Base-by-base conservation (phyloP, 2,329 filamentous ascomycete species). In the Biscogniauxia mediterranea region DNA sequence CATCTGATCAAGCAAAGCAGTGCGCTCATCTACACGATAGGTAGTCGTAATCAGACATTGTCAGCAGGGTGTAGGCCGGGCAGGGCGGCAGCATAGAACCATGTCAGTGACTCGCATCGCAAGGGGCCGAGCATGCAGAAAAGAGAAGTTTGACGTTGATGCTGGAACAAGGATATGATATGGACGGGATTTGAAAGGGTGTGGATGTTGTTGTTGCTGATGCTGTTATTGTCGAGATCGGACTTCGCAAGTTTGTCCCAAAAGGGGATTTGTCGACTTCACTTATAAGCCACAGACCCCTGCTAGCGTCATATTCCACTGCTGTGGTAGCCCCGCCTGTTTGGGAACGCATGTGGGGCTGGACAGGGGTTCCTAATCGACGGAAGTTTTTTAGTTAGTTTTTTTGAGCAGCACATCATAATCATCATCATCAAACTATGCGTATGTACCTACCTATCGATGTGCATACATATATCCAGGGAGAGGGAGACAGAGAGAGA, bases 231-330 rank as follows among this genome's bases (percentile, higher is more conserved):
- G 28, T 32, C 28, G 11, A 32, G 28, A 32, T 32, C 28, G 11
- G 28, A 32, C 56, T 67, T 67, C 65, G 65, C 65, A 67, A 66
- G 65, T 60, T 62, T 67, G 60, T 61, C 65, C 64, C 58, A 52
- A 67, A 66, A 61, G 11, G 64, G 65, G 23, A 2, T 38, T 20
- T 50, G 38, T 23, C 38, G 17, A 32, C 26, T 23, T 2, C 23
- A 23, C 2, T 23, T 3, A n/a, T n/a, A 46, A n/a, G 38, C 38
- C 6, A 2, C 38, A 46, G 17, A 46, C 38, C 38, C 38, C 38
- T 46, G 38, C 17, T 46, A 46, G 38, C 38, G 38, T 46, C 28
- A n/a, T 46, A 46, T 46, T 46, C 38, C 38, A 46, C 38, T 46
- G 38, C 38, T 46, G 38, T 46, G 38, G 38, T 46, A 15, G 38